phyloP scores from a whole-genome alignment of 352 stramenopile species.

The Globisporangium radiosum region DNA sequence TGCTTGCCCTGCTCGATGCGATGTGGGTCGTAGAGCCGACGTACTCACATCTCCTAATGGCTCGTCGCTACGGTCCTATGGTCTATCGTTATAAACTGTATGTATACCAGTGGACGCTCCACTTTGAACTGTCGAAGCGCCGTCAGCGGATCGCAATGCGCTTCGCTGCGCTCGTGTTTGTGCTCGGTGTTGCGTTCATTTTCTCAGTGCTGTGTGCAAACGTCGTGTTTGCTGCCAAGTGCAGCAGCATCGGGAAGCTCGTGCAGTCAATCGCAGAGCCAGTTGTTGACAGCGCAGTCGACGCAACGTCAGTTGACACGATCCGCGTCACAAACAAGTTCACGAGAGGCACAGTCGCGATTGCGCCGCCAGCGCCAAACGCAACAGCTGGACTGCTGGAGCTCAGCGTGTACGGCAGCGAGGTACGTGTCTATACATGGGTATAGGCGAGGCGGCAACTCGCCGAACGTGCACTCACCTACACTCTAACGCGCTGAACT shows the following conservation, averaged over 20 bases:
- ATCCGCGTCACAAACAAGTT: constrained; percentile 40
- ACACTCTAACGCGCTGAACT: background rate
- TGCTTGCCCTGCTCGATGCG: background rate
- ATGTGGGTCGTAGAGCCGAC: no score
- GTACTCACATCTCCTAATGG: no score
- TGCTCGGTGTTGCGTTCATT: constrained; percentile 47
- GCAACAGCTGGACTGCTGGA: constrained; percentile 20
- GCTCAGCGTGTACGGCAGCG: constrained; percentile 38
- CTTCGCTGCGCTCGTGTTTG: constrained; percentile 32
- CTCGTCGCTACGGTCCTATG: no score
- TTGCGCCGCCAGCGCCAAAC: constrained; percentile 11
- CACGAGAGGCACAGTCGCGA: constrained; percentile 25
- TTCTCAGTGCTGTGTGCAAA: constrained; percentile 49
- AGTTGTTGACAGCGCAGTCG: constrained; percentile 22
- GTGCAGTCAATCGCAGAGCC: constrained; percentile 32
- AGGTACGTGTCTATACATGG: constrained; percentile 16
- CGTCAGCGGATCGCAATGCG: constrained; percentile 61
- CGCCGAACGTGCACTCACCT: background rate
- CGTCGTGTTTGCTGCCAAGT: constrained; percentile 64
- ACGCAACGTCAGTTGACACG: constrained; percentile 2
- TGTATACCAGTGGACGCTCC: constrained; percentile 32
- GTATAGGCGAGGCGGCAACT: background rate
- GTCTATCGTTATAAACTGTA: no score
- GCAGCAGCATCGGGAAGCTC: constrained; percentile 51
- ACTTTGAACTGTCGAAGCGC: constrained; percentile 58